Base-by-base conservation (phyloP, 352 stramenopile species). In the Blastocystis sp. region DNA sequence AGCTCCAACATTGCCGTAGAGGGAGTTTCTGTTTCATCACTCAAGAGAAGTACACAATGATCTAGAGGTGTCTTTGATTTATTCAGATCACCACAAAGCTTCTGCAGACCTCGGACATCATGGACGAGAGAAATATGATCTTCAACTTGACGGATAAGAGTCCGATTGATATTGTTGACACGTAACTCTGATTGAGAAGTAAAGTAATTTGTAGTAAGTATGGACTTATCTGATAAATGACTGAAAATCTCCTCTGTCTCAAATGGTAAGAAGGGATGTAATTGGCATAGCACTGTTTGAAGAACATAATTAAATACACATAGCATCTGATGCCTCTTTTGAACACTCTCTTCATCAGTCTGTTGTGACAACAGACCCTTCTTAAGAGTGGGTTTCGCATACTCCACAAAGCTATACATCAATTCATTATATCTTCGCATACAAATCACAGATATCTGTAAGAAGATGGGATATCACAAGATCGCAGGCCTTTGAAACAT, bases 251-350 rank as follows among this genome's bases (percentile, higher is more conserved):
- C 94, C 91, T 99, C 97, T 30, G 96, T 99, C 69, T 99, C 95
- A 90, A 97, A 99, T 33, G 97, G 97, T 95, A 99, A 98, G 91
- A 97, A 95, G 48, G 96, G 96, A 92, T 99, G 97, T 24, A 99
- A 92, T 58, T 99, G 93, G 37, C 95, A 93, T 40, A 96, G 89
- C 84, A 91, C 94, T 4, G 91, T 93, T 82, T 95, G 92, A 54
- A 95, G 91, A 62, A 95, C 93, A 90, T 95, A 95, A 5, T 95
- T 91, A n/a, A 96, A 90, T 19, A 95, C 93, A 35, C 92, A 91
- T 51, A 93, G 78, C 0, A 93, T 91, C 33, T 91, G 87, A 90
- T 93, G 92, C 15, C 91, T 91, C 27, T 93, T 91, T 54, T 92
- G 90, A 48, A 48, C 3, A 48, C 2, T 9, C 40, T 48, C 9